Conservation (phyloP, 2,329 filamentous ascomycete species). For the Sarocladium strictum region DNA sequence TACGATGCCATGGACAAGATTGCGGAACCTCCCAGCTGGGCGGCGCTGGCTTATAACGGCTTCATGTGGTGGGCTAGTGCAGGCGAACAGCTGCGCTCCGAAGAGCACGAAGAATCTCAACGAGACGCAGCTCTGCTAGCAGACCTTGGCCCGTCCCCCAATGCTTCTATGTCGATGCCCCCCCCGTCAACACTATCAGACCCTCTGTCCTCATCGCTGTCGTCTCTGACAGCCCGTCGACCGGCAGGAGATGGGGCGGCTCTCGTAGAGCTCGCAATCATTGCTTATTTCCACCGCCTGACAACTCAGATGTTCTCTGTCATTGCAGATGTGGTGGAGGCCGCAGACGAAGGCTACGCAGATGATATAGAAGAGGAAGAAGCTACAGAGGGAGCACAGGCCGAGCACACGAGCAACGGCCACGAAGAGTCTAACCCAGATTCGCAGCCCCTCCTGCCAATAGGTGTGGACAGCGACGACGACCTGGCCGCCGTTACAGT, state of each 20-base stretch:
- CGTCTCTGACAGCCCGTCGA: conserved; percentile 35
- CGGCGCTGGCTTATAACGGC: conserved; percentile 69
- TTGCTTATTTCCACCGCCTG: conserved; percentile 76
- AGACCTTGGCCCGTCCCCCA: conserved; percentile 36
- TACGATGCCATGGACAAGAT: conserved; percentile 49
- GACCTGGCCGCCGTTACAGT: conserved; percentile 44
- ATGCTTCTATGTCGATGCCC: conserved; percentile 23
- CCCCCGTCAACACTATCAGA: conserved; percentile 24
- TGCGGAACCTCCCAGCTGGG: conserved; percentile 61
- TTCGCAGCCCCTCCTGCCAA: conserved; percentile 21
- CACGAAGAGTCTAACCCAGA: conserved; percentile 17
- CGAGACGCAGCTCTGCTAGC: conserved; percentile 51
- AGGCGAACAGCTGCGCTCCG: conserved; percentile 61
- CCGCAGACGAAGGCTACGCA: conserved; percentile 35
- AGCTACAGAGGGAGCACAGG: conserved; percentile 15
- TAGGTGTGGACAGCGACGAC: conserved; percentile 24
- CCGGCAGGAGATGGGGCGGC: conserved; percentile 35
- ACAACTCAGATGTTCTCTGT: conserved; percentile 60
- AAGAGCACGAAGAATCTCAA: conserved; percentile 52
- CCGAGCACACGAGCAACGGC: conserved; percentile 15
- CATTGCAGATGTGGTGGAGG: conserved; percentile 54
- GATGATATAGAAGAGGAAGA: conserved; percentile 28
- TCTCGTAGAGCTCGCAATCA: conserved; percentile 60
- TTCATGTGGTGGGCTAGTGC: conserved; percentile 92
- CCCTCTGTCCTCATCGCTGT: conserved; percentile 36